Evolutionary conservation across 1,284 basidiomycete species (phyloP).

Genomic region (Afroboletus lepidellus): DNA sequence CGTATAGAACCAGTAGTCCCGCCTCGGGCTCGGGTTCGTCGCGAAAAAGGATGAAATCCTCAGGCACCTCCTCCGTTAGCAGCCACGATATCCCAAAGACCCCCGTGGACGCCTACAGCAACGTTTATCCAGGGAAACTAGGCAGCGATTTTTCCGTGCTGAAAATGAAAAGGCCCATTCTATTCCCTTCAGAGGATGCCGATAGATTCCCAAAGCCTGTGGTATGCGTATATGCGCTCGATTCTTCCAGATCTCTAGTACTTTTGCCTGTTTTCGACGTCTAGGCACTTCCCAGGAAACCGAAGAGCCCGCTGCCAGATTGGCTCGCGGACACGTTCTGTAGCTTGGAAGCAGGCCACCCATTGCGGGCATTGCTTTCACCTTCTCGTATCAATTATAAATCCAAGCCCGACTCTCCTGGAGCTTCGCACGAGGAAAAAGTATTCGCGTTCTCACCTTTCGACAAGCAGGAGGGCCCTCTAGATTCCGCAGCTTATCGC

Average conservation of each 20-base stretch:
- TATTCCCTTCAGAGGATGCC: slow-evolving; percentile 9
- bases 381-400: slow-evolving; percentile 13
- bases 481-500: slow-evolving; percentile 6
- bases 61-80: slow-evolving; percentile 46
- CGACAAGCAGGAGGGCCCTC: slow-evolving; percentile 10
- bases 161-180: slow-evolving; percentile 37
- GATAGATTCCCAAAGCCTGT: slow-evolving; percentile 9
- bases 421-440: slow-evolving; percentile 15
- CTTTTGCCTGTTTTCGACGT: slow-evolving; percentile 19
- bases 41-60: slow-evolving; percentile 38
- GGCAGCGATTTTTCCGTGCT: slow-evolving; percentile 44
- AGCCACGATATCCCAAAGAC: slow-evolving; percentile 43
- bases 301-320: slow-evolving; percentile 36
- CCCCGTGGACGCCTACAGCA: slow-evolving; percentile 43
- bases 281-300: slow-evolving; percentile 17
- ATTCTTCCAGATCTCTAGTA: slow-evolving; percentile 10
- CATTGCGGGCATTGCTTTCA: slow-evolving; percentile 43
- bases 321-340: slow-evolving; percentile 49
- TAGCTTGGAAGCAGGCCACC: slow-evolving; percentile 41
- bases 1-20: slow-evolving; percentile 19
- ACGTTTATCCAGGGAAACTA: slow-evolving; percentile 32
- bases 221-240: slow-evolving; percentile 37
- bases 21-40: slow-evolving; percentile 9
- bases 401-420: not conserved
- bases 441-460: slow-evolving; percentile 34